Base-by-base conservation (phyloP, 192 early-diverging fungal species). In the Cladochytrium replicatum region DNA sequence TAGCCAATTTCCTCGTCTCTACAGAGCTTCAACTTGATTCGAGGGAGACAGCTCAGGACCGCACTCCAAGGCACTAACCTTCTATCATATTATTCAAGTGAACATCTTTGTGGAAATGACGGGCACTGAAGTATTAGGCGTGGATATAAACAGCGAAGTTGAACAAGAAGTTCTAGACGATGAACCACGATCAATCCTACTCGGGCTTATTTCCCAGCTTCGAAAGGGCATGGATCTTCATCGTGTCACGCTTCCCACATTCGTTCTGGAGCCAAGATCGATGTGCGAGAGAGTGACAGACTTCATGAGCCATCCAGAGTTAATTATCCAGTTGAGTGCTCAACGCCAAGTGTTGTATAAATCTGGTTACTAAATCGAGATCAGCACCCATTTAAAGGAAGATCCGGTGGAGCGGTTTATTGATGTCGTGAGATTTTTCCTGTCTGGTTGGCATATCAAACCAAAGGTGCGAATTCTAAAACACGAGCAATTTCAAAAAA, bases 251-350 rank as follows among this genome's bases (percentile, higher is more conserved):
- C 78, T 97, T 13, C 93, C 91, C 6, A 91, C 89, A 3, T 97
- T 97, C 72, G 82, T 97, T 2, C 73, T 97, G 22, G 94, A 97
- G 52, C 87, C 91, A 1, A 67, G 92, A 19, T 88, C 86, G 63
- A 91, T 94, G 72, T 77, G 89, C 23, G 94, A 97, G 61, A 80
- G 89, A 19, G 86, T 97, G 23, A 91, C 91, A 4, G 91, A 97
- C 71, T 97, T 97, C 71, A 89, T 95, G 82, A 80, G 81, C 28
- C 88, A 93, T 48, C 86, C 87, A 5, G 85, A 93, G 30, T 60
- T 88, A 47, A 60, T 92, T 21, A 65, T 86, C 56, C 64, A 69
- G 87, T 86, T n/a, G n/a, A n/a, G n/a, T 8, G 45, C 13, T 6
- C 19, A n/a, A 4, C n/a, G 15, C 19, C 41, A 21, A 22, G 15